Percentiles rank a stretch among this genome's conserved stretches.
Conservation (phyloP, 1,139 yeast species). For the Candida tetrigidarum region DNA sequence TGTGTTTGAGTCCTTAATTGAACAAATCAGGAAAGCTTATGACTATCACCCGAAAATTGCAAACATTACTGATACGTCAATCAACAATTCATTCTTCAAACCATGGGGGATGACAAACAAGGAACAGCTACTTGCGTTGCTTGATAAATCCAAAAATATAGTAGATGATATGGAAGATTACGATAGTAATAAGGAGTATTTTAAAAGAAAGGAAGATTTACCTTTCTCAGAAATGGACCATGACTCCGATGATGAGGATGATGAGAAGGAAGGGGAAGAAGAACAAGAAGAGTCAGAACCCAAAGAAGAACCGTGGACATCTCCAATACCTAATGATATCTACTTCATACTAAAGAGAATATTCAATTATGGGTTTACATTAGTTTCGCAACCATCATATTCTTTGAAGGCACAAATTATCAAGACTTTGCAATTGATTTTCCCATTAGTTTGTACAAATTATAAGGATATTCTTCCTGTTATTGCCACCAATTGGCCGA, state of each 20-base stretch:
- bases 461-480: conserved; percentile 64
- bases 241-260: conserved; percentile 49
- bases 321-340: conserved; percentile 62
- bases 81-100: conserved; percentile 29
- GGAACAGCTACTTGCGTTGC: conserved; percentile 42
- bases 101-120: conserved; percentile 61
- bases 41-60: conserved; percentile 17
- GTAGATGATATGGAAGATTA: conserved; percentile 34
- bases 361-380: conserved; percentile 68
- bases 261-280: conserved; percentile 39
- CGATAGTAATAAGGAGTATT: conserved; percentile 39
- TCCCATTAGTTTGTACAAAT: conserved; percentile 70
- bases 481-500: conserved; percentile 73
- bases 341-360: conserved; percentile 65
- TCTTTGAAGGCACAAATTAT: conserved; percentile 60
- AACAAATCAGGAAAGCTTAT: conserved; percentile 52
- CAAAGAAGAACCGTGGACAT: conserved; percentile 52
- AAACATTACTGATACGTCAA: conserved; percentile 6
- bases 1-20: conserved; percentile 67
- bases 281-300: conserved; percentile 27
- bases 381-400: conserved; percentile 70
- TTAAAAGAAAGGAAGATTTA: conserved; percentile 33
- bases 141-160: conserved; percentile 31
- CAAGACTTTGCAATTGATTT: conserved; percentile 47
- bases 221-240: conserved; percentile 37